Evolutionary conservation across 306 rosid genomes (phyloP), one percentile per base, ranked within the genome.

Genomic region (Quercus parvula): DNA sequence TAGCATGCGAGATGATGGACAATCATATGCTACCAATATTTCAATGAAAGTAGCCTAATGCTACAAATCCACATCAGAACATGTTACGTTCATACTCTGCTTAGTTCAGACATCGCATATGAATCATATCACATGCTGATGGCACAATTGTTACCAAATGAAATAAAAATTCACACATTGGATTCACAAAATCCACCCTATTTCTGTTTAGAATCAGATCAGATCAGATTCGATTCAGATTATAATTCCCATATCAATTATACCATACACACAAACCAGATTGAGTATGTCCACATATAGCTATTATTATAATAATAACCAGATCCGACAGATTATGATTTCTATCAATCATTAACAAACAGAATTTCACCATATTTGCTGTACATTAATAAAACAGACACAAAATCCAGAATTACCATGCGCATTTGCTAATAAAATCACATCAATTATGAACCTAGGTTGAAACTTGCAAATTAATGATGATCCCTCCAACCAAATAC

Each of bases 391-490:
- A 46, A 51, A 68, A 46, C 22, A 80, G 6, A 35, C 56, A 12
- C 78, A 75, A 4, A 76, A 78, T 44, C 54, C 46, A 51, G 12
- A 71, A 58, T 35, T n/a, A 74, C 70, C 55, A 52, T 31, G 52
- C 49, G 52, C 38, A 78, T 70, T 3, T 27, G 22, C 30, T 69
- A 63, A 46, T 18, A 28, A 4, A 22, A 55, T 73, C 52, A 75
- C 22, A 56, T 24, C 56, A n/a, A 84, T 33, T 25, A 66, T 51
- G 38, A 38, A 62, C 55, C n/a, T 15, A 52, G 5, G 19, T 56
- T 27, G 55, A 52, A n/a, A 59, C 13, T 49, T 63, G 13, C 54
- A 55, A 73, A 77, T 44, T 1, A 56, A 77, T 2, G 1, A 18
- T 22, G 67, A 33, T 33, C 58, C 75, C 71, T 58, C 55, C 75